Percentiles rank a stretch among this genome's conserved stretches.
Evolutionary conservation across 371 early-diverging fungal genomes (phyloP).

Genomic region (Apophysomyces elegans): DNA sequence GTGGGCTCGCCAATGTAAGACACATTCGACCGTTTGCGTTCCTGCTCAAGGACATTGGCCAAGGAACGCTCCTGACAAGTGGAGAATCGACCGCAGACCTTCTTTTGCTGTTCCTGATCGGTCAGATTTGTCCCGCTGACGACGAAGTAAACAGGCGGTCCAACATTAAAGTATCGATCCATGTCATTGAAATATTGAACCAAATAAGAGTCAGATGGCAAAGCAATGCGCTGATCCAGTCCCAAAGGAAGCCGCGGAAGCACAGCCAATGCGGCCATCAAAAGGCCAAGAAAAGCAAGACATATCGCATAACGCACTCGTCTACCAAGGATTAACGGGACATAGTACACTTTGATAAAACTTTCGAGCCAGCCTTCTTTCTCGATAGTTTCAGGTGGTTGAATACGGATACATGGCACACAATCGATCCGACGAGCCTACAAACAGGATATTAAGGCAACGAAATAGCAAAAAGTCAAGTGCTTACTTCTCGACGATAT

Average conservation of each 20-base stretch:
- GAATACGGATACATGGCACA: slow-evolving; percentile 63
- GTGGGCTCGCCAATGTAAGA: slow-evolving; percentile 75
- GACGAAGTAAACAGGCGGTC: slow-evolving; percentile 82
- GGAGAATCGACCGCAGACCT: slow-evolving; percentile 70
- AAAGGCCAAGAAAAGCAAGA: slow-evolving; percentile 60
- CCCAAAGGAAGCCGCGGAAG: slow-evolving; percentile 62
- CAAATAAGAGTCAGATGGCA: slow-evolving; percentile 75
- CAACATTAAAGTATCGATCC: slow-evolving; percentile 67
- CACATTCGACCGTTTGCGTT: slow-evolving; percentile 65
- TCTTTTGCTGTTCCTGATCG: slow-evolving; percentile 51
- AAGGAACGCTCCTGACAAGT: slow-evolving; percentile 60
- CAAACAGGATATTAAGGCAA: not conserved
- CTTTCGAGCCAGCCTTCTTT: slow-evolving; percentile 60
- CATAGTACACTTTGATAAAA: slow-evolving; percentile 59
- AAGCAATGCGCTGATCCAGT: slow-evolving; percentile 72
- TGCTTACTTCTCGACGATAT: slow-evolving; percentile 49
- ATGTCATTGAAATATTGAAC: slow-evolving; percentile 73
- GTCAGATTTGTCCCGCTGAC: slow-evolving; percentile 61
- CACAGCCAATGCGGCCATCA: slow-evolving; percentile 53
- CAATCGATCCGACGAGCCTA: slow-evolving; percentile 67
- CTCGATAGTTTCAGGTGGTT: slow-evolving; percentile 53
- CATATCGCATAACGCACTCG: slow-evolving; percentile 55
- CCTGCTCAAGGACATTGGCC: slow-evolving; percentile 71
- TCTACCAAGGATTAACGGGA: slow-evolving; percentile 56
- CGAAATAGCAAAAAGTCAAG: not conserved